These are phyloP conservation scores for Babesia caballi DNA, from an alignment of 169 alveolate genomes.

Conservation along the genomic window DNA sequence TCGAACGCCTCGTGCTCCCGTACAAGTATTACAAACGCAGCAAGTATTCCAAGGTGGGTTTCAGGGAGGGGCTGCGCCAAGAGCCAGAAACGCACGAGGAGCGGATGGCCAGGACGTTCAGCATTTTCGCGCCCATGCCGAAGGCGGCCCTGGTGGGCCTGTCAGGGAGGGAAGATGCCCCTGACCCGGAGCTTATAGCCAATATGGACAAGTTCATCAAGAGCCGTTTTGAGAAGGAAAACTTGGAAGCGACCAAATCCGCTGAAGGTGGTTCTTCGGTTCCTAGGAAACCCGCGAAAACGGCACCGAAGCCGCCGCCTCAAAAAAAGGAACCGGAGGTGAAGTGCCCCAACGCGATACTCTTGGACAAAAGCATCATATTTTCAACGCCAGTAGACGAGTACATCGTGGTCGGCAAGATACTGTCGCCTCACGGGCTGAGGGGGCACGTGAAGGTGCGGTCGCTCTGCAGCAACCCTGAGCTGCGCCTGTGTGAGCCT, in stretches of 20 bases:
- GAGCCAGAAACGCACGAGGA: conserved; percentile 21
- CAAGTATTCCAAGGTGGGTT: conserved; percentile 45
- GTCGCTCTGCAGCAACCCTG: conserved; percentile 31
- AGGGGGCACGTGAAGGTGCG: conserved; percentile 53
- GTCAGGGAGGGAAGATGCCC: not conserved
- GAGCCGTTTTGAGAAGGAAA: not conserved
- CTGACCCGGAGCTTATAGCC: not conserved
- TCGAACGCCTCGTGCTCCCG: conserved; percentile 44
- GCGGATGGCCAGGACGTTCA: conserved; percentile 24
- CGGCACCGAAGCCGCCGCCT: not conserved
- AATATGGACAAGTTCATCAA: conserved; percentile 2
- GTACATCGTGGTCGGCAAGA: conserved; percentile 47
- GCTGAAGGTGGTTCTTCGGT: not conserved
- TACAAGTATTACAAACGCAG: conserved; percentile 38
- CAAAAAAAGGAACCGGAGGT: no score
- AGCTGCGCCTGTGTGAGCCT: conserved; percentile 44
- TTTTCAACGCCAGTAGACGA: conserved; percentile 40
- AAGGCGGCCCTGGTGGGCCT: conserved; percentile 1
- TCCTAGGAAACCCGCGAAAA: not conserved
- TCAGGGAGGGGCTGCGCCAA: conserved; percentile 2
- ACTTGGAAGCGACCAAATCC: not conserved
- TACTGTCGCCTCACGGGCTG: conserved; percentile 42
- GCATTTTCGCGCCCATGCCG: conserved; percentile 30
- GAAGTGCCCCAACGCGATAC: conserved; percentile 18
- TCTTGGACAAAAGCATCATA: conserved; percentile 36